Base-by-base conservation (phyloP, 805 yeast genomes). In the Metschnikowia picachoensis region DNA sequence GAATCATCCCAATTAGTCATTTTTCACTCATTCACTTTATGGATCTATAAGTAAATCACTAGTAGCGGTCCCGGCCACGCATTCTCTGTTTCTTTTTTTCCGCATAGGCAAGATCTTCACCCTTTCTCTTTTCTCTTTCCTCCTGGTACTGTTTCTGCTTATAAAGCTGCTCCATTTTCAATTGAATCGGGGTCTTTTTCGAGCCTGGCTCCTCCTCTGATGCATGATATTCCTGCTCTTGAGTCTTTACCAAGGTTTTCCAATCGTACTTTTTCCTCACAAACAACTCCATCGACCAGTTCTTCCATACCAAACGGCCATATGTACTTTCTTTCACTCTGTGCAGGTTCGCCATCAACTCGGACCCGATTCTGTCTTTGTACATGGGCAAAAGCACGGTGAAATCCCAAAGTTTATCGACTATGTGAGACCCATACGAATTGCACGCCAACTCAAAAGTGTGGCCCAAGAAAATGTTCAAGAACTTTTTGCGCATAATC, bases 271-370 rank as follows among this genome's bases (percentile, higher is more conserved):
- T 78, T 65, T 83, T 82, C 60, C 95, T 76, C 10, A 70, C 61
- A 58, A 81, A 92, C 56, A 83, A 67, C 62, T 94, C 98, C 83
- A 92, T 77, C 29, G 78, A 69, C 97, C 97, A 94, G 64, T 92
- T 92, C 62, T 85, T 87, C 98, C 97, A 94, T 1, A 94, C 98
- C 57, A 82, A 76, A 60, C 84, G 80, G 31, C 99, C 99, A 60
- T 92, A 94, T 11, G 73, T 78, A 60, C 96, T 87, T 50, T 83
- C 88, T 68, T 94, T 90, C 37, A 94, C 85, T 50, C 76, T 73
- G 33, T 79, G 84, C 34, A 83, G 77, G 36, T 82, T 77, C 14
- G 70, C 74, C 27, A 70, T 58, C 49, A 92, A 68, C 48, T 82
- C 83, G 20, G 76, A 75, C 0, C 95, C 97, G 49, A 92, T 77